Conservation (phyloP, 495 filamentous ascomycete genomes). For the Aspergillus wentii region DNA sequence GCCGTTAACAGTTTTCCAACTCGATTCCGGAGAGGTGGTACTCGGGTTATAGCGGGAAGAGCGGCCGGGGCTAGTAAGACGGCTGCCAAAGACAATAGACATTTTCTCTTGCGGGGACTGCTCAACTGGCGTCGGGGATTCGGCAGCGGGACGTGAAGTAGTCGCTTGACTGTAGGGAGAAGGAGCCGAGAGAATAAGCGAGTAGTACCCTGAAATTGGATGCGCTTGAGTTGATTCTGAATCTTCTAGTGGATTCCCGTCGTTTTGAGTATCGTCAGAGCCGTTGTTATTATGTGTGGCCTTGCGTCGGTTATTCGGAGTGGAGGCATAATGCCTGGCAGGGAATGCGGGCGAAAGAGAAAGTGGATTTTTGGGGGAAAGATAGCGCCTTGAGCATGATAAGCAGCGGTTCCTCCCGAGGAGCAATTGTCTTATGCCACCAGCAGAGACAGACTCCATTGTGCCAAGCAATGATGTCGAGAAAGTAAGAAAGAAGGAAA, state of each 20-base stretch:
- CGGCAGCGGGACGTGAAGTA: conserved; percentile 16
- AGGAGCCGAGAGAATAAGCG: conserved; percentile 26
- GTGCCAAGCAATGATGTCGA: conserved; percentile 7
- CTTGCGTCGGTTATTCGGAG: conserved; percentile 19
- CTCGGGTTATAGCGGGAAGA: conserved; percentile 53
- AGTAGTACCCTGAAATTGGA: conserved; percentile 40
- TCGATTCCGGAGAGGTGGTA: conserved; percentile 33
- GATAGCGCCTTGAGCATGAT: no score
- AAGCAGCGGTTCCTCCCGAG: conserved; percentile 2
- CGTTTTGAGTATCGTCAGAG: no score
- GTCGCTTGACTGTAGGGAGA: conserved; percentile 22
- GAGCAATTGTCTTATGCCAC: conserved; percentile 15
- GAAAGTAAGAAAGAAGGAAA: conserved; percentile 7
- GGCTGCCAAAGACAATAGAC: conserved; percentile 71
- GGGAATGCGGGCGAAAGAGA: neutral
- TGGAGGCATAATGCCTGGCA: conserved; percentile 15
- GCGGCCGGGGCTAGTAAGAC: conserved; percentile 65
- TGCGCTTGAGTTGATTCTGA: conserved; percentile 23
- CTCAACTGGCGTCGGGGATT: conserved; percentile 15
- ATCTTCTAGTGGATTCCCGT: no score
- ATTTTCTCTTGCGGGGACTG: conserved; percentile 49
- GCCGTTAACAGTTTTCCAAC: conserved; percentile 63
- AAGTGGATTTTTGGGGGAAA: neutral
- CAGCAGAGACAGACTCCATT: conserved; percentile 26
- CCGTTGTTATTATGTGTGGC: conserved; percentile 12